phyloP scores from a whole-genome alignment of 108 stramenopile genomes.

The Heterococcus sp. region DNA sequence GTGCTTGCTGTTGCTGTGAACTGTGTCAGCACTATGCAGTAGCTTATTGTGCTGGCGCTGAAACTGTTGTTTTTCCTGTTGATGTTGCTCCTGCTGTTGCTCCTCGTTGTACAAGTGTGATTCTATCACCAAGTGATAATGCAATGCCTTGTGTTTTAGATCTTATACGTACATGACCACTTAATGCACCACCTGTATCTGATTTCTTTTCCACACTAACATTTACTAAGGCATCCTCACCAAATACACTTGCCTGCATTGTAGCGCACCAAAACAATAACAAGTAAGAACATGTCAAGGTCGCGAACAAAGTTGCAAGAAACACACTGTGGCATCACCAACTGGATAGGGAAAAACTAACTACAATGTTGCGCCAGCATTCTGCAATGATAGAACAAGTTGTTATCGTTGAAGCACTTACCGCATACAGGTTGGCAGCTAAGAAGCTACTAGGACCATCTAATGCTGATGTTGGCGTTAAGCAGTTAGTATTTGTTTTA shows the following conservation, averaged over 20 bases:
- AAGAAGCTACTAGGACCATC: slow-evolving; percentile 67
- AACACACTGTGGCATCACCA: too few species aligned
- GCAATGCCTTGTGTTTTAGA: slow-evolving; percentile 99
- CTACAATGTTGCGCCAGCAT: too few species aligned
- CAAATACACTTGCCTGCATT: slow-evolving; percentile 27
- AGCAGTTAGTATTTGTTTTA: slow-evolving; percentile 93
- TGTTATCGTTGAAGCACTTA: too few species aligned
- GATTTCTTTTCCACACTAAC: slow-evolving; percentile 96
- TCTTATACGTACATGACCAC: slow-evolving; percentile 96
- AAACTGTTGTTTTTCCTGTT: background rate
- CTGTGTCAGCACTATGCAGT: too few species aligned
- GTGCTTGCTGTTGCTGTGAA: too few species aligned
- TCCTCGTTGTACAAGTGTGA: slow-evolving; percentile 85
- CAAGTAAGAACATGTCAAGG: too few species aligned
- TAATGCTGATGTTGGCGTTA: slow-evolving; percentile 73
- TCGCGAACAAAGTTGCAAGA: too few species aligned
- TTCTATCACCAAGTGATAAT: slow-evolving; percentile 94
- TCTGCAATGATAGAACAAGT: too few species aligned
- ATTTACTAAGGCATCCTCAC: slow-evolving; percentile 98
- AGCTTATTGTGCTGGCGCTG: background rate
- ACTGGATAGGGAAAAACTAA: slow-evolving; percentile 74
- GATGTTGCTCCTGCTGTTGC: slow-evolving; percentile 17
- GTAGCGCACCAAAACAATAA: too few species aligned
- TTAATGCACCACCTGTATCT: slow-evolving; percentile 90
- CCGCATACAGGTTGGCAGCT: slow-evolving; percentile 97